Evolutionary conservation across 805 yeast species (phyloP), one percentile per base, ranked within the genome.

Genomic region (Saturnispora gosingensis): DNA sequence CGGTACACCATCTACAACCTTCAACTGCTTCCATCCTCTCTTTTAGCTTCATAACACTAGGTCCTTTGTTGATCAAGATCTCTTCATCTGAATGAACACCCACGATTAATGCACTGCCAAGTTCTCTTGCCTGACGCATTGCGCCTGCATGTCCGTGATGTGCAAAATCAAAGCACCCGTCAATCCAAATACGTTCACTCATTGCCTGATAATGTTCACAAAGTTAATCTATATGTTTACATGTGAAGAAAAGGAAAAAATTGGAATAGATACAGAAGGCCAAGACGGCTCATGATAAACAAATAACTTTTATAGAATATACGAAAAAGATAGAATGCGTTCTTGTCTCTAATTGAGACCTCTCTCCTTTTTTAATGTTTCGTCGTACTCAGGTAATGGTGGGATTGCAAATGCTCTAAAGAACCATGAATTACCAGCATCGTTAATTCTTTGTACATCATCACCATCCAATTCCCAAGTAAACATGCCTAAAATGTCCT

Each of bases 81-180:
- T 85, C 98, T 58, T 82, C 90, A 67, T 93, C 99, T 3, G 87
- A 81, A 67, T 93, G 99, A 20, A 93, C 87, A 1, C 99, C 99
- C 11, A 88, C 96, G 52, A 71, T 79, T 43, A 89, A 75, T 56
- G 80, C 88, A 27, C 73, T 71, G 9, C 96, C 96, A 16, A 85
- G 75, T 59, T 83, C 87, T 39, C 95, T 76, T 0, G 99, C 97
- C 66, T 93, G 99, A 52, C 87, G 69, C 78, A 93, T 82, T 20
- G 98, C 99, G 30, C 97, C 97, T 3, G 97, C 95, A 61, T 93
- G 99, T 67, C 95, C 98, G 63, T 93, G 98, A 66, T 93, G 99
- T 42, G 96, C 88, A 70, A 93, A 93, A 67, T 93, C 99, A 69
- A 93, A 93, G 65, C 99, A 93, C 0, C 99, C 99, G 66, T 93